phyloP scores from a whole-genome alignment of 495 filamentous ascomycete genomes.

The Entonaema liquescens region DNA sequence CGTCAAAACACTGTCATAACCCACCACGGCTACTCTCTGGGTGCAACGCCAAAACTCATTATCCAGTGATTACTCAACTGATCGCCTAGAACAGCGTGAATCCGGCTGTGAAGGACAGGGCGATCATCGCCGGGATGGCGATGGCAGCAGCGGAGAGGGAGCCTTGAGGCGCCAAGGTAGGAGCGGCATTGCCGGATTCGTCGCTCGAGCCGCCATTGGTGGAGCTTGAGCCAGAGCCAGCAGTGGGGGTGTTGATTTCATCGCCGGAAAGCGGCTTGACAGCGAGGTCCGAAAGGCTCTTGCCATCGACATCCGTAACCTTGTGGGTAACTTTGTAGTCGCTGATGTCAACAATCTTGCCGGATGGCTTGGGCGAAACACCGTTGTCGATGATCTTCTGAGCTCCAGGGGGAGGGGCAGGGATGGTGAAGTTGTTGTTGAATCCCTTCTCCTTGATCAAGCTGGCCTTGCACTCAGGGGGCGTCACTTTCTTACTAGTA shows the following conservation, averaged over 20 bases:
- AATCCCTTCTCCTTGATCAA: slow-evolving; percentile 72
- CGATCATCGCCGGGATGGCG: slow-evolving; percentile 40
- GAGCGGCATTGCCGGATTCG: slow-evolving; percentile 28
- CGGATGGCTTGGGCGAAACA: slow-evolving; percentile 51
- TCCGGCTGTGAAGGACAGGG: slow-evolving; percentile 40
- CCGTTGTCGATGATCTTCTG: slow-evolving; percentile 64
- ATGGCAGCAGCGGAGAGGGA: slow-evolving; percentile 37
- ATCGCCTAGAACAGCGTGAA: slow-evolving; percentile 43
- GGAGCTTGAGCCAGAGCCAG: slow-evolving; percentile 13
- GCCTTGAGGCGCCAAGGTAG: slow-evolving; percentile 37
- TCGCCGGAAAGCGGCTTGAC: slow-evolving; percentile 56
- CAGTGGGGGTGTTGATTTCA: slow-evolving; percentile 46
- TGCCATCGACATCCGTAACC: slow-evolving; percentile 54
- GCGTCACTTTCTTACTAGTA: slow-evolving; percentile 57
- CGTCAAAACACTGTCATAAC: slow-evolving; percentile 29
- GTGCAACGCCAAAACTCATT: slow-evolving; percentile 33
- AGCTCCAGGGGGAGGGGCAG: slow-evolving; percentile 56
- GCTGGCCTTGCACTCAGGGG: slow-evolving; percentile 66
- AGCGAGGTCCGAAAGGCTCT: slow-evolving; percentile 45
- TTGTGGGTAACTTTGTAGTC: slow-evolving; percentile 52
- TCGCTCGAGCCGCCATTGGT: slow-evolving; percentile 1
- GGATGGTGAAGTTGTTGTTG: slow-evolving; percentile 79
- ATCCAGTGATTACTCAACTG: slow-evolving; percentile 35
- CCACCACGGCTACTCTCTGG: slow-evolving; percentile 25
- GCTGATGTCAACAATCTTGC: slow-evolving; percentile 53